Conservation (phyloP, 1,284 basidiomycete species). For the Apiotrichum sp. region DNA sequence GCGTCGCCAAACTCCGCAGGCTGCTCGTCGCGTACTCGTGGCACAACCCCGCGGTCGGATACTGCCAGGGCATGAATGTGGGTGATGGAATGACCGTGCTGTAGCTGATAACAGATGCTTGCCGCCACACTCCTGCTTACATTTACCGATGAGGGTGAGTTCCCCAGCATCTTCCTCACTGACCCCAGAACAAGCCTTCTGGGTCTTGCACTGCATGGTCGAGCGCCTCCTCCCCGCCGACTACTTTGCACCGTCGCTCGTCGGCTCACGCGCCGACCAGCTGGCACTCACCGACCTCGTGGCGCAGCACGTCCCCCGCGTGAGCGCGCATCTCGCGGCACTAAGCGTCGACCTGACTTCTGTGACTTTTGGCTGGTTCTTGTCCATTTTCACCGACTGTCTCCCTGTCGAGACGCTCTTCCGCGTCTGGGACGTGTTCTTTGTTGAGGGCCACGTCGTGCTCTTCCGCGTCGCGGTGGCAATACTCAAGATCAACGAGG, state of each 20-base stretch:
- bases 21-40: constrained; percentile 87
- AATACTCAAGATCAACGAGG: constrained; percentile 75
- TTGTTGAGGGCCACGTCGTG: constrained; percentile 86
- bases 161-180: background rate
- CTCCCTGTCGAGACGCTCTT: constrained; percentile 90
- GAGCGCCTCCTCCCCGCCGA: constrained; percentile 75
- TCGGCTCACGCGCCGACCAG: constrained; percentile 89
- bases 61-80: constrained; percentile 86
- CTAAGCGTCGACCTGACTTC: constrained; percentile 86
- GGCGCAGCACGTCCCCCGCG: constrained; percentile 65
- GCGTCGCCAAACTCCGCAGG: constrained; percentile 82
- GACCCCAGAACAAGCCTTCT: constrained; percentile 84
- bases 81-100: constrained; percentile 16
- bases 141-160: constrained; percentile 57
- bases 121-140: constrained; percentile 85
- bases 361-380: constrained; percentile 97
- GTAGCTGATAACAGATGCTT: constrained; percentile 47
- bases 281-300: constrained; percentile 84
- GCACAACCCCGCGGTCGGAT: constrained; percentile 76
- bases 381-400: constrained; percentile 93
- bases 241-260: constrained; percentile 73
- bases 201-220: constrained; percentile 84
- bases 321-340: constrained; percentile 66
- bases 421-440: constrained; percentile 90
- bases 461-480: constrained; percentile 85